These are phyloP conservation scores for Wallemia hederae DNA, from an alignment of 1,284 basidiomycete genomes.

Conservation along the genomic window DNA sequence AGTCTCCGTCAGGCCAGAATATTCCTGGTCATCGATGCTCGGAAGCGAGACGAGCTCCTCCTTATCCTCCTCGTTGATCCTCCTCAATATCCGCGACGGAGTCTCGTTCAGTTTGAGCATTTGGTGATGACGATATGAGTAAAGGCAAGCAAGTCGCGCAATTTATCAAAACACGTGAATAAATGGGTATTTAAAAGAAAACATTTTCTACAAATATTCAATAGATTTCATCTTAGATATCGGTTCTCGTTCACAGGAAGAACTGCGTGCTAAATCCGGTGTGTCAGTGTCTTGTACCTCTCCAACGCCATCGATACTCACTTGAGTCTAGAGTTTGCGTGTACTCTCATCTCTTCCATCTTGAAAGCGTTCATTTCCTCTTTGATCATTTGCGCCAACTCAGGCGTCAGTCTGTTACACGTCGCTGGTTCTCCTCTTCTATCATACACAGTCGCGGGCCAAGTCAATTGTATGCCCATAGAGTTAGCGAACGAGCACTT, in stretches of 20 bases:
- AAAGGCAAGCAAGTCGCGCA: too few relatives aligned
- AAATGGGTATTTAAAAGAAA: background rate
- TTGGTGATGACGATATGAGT: background rate
- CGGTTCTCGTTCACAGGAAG: conserved; percentile 1
- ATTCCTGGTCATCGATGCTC: background rate
- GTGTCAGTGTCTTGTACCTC: too few relatives aligned
- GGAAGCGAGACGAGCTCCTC: background rate
- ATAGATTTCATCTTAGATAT: background rate
- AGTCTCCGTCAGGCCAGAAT: background rate
- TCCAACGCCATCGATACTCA: too few relatives aligned
- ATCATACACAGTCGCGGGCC: conserved; percentile 69
- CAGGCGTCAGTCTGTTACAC: conserved; percentile 80
- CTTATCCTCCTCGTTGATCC: background rate
- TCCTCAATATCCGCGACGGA: background rate
- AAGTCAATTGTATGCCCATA: conserved; percentile 81
- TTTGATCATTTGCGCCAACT: conserved; percentile 80
- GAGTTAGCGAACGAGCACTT: conserved; percentile 64
- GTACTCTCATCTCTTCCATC: conserved; percentile 96
- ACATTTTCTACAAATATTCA: background rate
- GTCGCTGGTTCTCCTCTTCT: conserved; percentile 81
- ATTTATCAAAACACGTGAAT: background rate
- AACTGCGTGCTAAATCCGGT: background rate
- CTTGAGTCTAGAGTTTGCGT: conserved; percentile 18
- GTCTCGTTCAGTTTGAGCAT: background rate
- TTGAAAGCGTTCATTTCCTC: conserved; percentile 88